These are phyloP conservation scores for Huntiella savannae DNA, from an alignment of 2,329 filamentous ascomycete species.

Conservation along the genomic window DNA sequence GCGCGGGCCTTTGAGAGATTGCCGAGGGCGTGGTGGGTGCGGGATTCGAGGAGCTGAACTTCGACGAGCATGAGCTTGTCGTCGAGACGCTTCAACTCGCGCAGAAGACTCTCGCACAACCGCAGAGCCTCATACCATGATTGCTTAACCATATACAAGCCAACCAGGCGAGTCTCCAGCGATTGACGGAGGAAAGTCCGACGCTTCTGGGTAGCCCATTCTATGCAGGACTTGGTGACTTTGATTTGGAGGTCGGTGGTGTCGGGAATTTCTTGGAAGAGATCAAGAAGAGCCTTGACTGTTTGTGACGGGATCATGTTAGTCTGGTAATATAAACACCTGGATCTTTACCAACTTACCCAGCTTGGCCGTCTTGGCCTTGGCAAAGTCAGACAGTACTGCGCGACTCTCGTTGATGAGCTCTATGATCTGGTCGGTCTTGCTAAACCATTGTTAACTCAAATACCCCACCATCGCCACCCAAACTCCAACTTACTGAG, in stretches of 20 bases:
- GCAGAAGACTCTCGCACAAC: slow-evolving; percentile 87
- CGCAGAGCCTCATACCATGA: slow-evolving; percentile 93
- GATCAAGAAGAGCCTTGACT: slow-evolving; percentile 94
- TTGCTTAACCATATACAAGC: slow-evolving; percentile 91
- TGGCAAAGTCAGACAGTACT: slow-evolving; percentile 87
- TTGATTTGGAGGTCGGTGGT: slow-evolving; percentile 84
- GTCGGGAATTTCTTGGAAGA: slow-evolving; percentile 85
- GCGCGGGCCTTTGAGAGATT: slow-evolving; percentile 94
- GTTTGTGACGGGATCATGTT: slow-evolving; percentile 9
- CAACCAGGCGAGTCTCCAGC: slow-evolving; percentile 86
- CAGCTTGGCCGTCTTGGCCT: slow-evolving; percentile 95
- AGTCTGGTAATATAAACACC: neutral
- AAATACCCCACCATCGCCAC: neutral
- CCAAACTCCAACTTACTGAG: slow-evolving; percentile 34
- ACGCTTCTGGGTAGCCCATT: slow-evolving; percentile 91
- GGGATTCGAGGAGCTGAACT: slow-evolving; percentile 90
- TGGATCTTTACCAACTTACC: slow-evolving; percentile 37
- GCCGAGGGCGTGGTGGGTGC: slow-evolving; percentile 91
- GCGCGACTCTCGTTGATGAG: slow-evolving; percentile 79
- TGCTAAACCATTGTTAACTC: slow-evolving; percentile 28
- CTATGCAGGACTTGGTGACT: slow-evolving; percentile 97
- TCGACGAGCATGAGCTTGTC: slow-evolving; percentile 97
- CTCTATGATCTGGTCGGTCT: slow-evolving; percentile 67
- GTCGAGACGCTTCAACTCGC: slow-evolving; percentile 92
- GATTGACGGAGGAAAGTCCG: slow-evolving; percentile 94